These are phyloP conservation scores for Mycena chlorophos DNA, from an alignment of 768 basidiomycete genomes.

Conservation along the genomic window DNA sequence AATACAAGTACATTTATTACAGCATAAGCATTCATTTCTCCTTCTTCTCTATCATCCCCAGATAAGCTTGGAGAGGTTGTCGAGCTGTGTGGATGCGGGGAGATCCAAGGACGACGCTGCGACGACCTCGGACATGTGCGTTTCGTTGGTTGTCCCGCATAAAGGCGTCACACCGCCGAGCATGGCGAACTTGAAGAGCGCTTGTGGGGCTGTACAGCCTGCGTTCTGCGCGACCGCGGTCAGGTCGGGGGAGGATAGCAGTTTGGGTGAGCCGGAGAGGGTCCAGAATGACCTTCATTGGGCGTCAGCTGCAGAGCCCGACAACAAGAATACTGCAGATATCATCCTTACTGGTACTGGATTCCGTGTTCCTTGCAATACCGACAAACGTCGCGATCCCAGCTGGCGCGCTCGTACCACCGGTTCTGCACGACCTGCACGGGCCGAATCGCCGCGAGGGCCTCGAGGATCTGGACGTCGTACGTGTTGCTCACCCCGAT, in stretches of 20 bases:
- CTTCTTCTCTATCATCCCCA: constrained; percentile 7
- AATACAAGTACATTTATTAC: too few relatives aligned
- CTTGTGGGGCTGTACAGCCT: constrained; percentile 62
- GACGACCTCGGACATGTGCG: constrained; percentile 70
- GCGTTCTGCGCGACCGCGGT: constrained; percentile 44
- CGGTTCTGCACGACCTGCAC: constrained; percentile 81
- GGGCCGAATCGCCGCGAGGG: constrained; percentile 52
- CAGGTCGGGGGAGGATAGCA: constrained; percentile 53
- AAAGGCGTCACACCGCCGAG: constrained; percentile 66
- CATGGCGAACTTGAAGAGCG: constrained; percentile 69
- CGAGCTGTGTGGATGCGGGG: constrained; percentile 6
- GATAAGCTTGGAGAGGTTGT: constrained; percentile 4
- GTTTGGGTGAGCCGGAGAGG: constrained; percentile 68
- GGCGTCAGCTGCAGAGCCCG: background rate
- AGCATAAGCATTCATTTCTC: background rate
- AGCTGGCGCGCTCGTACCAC: constrained; percentile 80
- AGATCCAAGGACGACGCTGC: constrained; percentile 28
- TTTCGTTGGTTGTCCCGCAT: constrained; percentile 68
- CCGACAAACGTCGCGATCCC: constrained; percentile 64
- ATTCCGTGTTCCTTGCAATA: constrained; percentile 66
- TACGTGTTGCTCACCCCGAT: constrained; percentile 83
- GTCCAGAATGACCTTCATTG: constrained; percentile 83
- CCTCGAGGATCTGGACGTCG: constrained; percentile 54
- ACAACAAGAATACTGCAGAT: background rate
- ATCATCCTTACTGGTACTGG: constrained; percentile 63